These are phyloP conservation scores for Sphagnum tenellum DNA, from an alignment of 225 moss, liverwort and hornwort species.

Conservation along the genomic window DNA sequence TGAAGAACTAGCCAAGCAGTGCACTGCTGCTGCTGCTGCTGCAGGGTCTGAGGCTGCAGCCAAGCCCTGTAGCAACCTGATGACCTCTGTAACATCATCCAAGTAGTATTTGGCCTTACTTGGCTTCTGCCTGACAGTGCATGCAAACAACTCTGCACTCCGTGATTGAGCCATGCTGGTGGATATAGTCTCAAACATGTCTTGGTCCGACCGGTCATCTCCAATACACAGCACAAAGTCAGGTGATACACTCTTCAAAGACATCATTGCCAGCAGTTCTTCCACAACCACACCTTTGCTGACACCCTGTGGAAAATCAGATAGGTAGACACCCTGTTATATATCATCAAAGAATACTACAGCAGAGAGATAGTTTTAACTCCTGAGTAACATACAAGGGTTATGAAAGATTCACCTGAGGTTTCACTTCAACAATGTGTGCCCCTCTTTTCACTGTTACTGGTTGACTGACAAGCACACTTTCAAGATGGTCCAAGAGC, in stretches of 20 bases:
- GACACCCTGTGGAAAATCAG: constrained; percentile 24
- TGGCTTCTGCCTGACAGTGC: constrained; percentile 45
- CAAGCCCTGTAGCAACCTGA: constrained; percentile 38
- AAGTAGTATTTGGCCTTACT: constrained; percentile 51
- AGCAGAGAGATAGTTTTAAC: too few relatives aligned
- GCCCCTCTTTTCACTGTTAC: constrained; percentile 54
- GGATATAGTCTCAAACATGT: constrained; percentile 50
- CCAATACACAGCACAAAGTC: constrained; percentile 50
- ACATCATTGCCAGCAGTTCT: constrained; percentile 31
- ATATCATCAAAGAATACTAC: too few relatives aligned
- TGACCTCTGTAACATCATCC: constrained; percentile 49
- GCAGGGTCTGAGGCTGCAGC: constrained; percentile 31
- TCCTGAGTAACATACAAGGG: too few relatives aligned
- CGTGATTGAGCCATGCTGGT: constrained; percentile 25
- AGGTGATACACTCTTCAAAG: constrained; percentile 15
- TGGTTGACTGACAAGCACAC: constrained; percentile 44
- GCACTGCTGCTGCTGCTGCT: neutral
- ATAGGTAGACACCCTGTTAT: too few relatives aligned
- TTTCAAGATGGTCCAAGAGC: constrained; percentile 45
- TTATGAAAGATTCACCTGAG: constrained; percentile 22
- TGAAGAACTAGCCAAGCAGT: neutral
- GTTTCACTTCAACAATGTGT: constrained; percentile 54
- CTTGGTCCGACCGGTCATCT: constrained; percentile 52
- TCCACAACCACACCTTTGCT: constrained; percentile 45
- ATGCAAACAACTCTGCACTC: constrained; percentile 45